Conservation (phyloP, 2,329 filamentous ascomycete genomes). For the Alternaria ventricosa region DNA sequence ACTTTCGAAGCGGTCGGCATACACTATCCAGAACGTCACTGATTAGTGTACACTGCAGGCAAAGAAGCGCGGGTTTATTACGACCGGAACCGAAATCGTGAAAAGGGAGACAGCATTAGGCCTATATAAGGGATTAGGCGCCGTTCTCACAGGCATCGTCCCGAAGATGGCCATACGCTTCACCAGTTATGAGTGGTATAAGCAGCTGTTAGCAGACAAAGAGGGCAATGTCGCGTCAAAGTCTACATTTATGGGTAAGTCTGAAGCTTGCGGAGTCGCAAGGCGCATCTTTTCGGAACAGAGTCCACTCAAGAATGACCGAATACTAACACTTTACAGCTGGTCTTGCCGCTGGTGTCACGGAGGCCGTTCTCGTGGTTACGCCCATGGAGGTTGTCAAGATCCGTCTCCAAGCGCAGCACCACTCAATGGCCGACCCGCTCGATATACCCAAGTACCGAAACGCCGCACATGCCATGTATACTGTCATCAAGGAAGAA, state of each 20-base stretch:
- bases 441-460: constrained; percentile 97
- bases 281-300: background rate
- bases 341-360: constrained; percentile 89
- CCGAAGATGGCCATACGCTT: constrained; percentile 99
- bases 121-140: constrained; percentile 97
- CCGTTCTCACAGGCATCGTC: constrained; percentile 93
- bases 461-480: constrained; percentile 82
- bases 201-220: constrained; percentile 76
- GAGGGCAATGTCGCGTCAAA: constrained; percentile 71
- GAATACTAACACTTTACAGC: constrained; percentile 57
- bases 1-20: background rate
- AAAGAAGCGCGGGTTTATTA: constrained; percentile 85
- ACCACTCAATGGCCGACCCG: constrained; percentile 97
- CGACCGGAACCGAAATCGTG: constrained; percentile 85
- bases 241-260: constrained; percentile 73
- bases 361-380: constrained; percentile 94
- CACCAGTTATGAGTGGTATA: constrained; percentile 96
- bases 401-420: constrained; percentile 96
- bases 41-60: constrained; percentile 48
- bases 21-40: constrained; percentile 5
- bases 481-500: constrained; percentile 92
- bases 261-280: background rate
- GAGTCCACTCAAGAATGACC: background rate
- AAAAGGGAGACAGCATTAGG: constrained; percentile 88
- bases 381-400: constrained; percentile 99